These are phyloP conservation scores for Auriculariales sp. DNA, from an alignment of 768 basidiomycete species.

Conservation along the genomic window DNA sequence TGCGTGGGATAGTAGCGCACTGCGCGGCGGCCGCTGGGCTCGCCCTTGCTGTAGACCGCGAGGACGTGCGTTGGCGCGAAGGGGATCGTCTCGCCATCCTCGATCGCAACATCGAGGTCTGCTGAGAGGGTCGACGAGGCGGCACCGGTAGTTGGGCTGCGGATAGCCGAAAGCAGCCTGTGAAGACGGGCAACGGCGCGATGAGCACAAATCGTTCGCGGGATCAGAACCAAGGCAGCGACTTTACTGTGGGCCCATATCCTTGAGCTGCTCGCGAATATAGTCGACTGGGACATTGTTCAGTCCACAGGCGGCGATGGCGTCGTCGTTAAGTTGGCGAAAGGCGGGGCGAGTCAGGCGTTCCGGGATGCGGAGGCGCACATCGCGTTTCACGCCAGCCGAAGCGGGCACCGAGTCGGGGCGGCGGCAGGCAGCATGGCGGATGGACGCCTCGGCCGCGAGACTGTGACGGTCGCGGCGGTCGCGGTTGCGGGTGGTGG, in stretches of 20 bases:
- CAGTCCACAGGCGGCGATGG: conserved; percentile 38
- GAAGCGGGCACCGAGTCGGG: no score
- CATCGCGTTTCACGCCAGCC: no score
- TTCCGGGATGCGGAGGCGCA: no score
- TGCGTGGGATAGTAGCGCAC: conserved; percentile 50
- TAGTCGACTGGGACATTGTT: conserved; percentile 48
- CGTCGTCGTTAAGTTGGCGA: conserved; percentile 39
- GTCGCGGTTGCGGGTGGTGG: no score
- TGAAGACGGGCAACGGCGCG: conserved; percentile 2
- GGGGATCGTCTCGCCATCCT: conserved; percentile 12
- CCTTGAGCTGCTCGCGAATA: conserved; percentile 35
- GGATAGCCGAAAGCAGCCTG: no score
- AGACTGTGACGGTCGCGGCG: no score
- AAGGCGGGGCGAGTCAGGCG: conserved; percentile 49
- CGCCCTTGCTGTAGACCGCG: conserved; percentile 24
- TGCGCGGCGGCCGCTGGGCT: conserved; percentile 19
- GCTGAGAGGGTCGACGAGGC: no score
- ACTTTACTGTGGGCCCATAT: conserved; percentile 27
- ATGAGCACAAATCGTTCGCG: conserved; percentile 5
- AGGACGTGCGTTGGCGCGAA: conserved; percentile 23
- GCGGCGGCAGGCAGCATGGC: no score
- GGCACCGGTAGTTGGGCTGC: no score
- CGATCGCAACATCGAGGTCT: conserved; percentile 26
- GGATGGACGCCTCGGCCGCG: no score
- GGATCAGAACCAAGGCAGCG: conserved; percentile 3